Percentiles rank a stretch among this genome's conserved stretches.
Conservation (phyloP, 371 early-diverging fungal species). For the Zancudomyces culisetae region DNA sequence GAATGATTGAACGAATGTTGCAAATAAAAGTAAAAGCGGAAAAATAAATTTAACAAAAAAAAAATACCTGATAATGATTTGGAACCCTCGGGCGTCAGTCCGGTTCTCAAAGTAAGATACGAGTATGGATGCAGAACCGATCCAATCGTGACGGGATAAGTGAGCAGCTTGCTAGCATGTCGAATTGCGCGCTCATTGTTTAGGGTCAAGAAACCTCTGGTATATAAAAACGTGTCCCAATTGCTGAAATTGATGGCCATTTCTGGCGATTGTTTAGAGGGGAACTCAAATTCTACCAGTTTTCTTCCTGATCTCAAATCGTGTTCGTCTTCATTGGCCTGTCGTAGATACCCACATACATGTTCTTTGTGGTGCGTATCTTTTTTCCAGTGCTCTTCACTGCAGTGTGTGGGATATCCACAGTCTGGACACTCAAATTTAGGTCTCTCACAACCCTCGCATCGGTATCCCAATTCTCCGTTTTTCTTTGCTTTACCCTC, state of each 20-base stretch:
- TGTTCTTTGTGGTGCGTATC: constrained; percentile 33
- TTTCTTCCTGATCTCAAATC: constrained; percentile 59
- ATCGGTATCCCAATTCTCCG: background rate
- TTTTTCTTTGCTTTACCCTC: constrained; percentile 7
- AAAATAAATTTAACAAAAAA: background rate
- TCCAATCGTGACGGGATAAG: constrained; percentile 67
- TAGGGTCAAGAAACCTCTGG: constrained; percentile 58
- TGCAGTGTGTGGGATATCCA: constrained; percentile 70
- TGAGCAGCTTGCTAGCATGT: constrained; percentile 60
- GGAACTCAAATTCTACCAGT: constrained; percentile 67
- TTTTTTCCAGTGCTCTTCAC: constrained; percentile 45
- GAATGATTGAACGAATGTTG: too few species aligned
- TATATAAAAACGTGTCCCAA: constrained; percentile 69
- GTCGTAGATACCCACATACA: constrained; percentile 37
- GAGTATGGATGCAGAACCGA: constrained; percentile 52
- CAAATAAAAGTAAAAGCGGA: background rate
- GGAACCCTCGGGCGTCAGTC: constrained; percentile 49
- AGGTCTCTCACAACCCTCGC: constrained; percentile 15
- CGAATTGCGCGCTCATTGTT: constrained; percentile 54
- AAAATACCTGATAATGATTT: constrained; percentile 11
- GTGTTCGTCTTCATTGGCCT: constrained; percentile 66
- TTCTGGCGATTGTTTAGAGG: constrained; percentile 54
- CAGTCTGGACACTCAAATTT: constrained; percentile 58
- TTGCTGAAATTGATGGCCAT: constrained; percentile 55
- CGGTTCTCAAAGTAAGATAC: constrained; percentile 39